These are phyloP conservation scores for Senna tora DNA, from an alignment of 306 rosid genomes.

Conservation along the genomic window DNA sequence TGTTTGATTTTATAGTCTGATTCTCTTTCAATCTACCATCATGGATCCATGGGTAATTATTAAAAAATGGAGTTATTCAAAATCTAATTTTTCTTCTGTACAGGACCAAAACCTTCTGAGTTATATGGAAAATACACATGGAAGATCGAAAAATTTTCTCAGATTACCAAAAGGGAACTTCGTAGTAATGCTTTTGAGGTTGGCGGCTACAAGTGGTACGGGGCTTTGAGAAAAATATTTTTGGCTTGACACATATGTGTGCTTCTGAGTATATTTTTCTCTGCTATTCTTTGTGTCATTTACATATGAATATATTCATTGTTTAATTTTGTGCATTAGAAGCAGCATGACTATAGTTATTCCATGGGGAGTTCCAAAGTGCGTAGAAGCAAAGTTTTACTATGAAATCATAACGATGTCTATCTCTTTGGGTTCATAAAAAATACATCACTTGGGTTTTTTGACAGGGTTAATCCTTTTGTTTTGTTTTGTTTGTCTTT, in stretches of 20 bases:
- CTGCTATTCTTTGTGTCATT: too few relatives aligned
- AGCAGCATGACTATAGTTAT: not conserved
- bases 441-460: not conserved
- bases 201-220: constrained; percentile 98
- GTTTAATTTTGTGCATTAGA: not conserved
- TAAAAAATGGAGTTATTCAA: constrained; percentile 20
- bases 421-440: not conserved
- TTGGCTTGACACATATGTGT: constrained; percentile 4
- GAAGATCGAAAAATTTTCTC: constrained; percentile 97
- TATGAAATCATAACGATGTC: not conserved
- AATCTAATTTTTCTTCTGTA: constrained; percentile 32
- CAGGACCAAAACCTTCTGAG: constrained; percentile 89
- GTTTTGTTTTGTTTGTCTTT: too few relatives aligned
- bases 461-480: not conserved
- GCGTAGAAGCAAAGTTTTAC: not conserved
- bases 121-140: constrained; percentile 91
- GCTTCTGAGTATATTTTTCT: constrained; percentile 16
- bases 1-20: constrained; percentile 16
- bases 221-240: constrained; percentile 8
- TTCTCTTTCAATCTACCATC: constrained; percentile 7
- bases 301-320: too few relatives aligned
- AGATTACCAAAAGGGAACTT: constrained; percentile 96
- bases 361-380: not conserved
- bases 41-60: constrained; percentile 21
- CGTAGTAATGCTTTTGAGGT: constrained; percentile 95